Evolutionary conservation across 306 rosid genomes (phyloP).

Genomic region (Cucumis sativus): DNA sequence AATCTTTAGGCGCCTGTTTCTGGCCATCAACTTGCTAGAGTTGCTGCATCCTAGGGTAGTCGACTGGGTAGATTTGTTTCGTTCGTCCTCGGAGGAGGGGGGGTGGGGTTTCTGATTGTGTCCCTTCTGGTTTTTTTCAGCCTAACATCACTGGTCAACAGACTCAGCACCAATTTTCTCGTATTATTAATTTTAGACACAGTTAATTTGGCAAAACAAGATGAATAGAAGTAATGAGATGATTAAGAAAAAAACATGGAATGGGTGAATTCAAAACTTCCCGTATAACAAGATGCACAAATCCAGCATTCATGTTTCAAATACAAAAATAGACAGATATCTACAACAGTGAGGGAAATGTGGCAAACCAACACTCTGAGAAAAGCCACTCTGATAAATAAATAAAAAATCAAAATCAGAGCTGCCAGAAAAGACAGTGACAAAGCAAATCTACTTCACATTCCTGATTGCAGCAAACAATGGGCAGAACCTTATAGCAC

Average conservation of each 20-base stretch:
- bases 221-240: too few species aligned
- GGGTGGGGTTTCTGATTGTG: too few species aligned
- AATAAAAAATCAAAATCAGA: not conserved
- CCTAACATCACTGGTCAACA: too few species aligned
- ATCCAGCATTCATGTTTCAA: not conserved
- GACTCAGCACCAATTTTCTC: too few species aligned
- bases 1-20: too few species aligned
- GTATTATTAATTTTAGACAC: too few species aligned
- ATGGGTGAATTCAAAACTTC: not conserved
- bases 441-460: not conserved
- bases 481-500: not conserved
- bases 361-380: not conserved
- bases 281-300: not conserved
- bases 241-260: not conserved
- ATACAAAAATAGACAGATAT: not conserved
- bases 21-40: too few species aligned
- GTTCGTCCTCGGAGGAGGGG: too few species aligned
- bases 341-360: not conserved
- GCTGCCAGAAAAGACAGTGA: not conserved
- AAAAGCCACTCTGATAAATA: not conserved
- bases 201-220: too few species aligned
- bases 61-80: too few species aligned
- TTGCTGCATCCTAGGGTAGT: too few species aligned
- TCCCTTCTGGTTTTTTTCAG: too few species aligned
- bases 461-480: not conserved